These are phyloP conservation scores for Xylaria curta DNA, from an alignment of 495 filamentous ascomycete species.

Conservation along the genomic window DNA sequence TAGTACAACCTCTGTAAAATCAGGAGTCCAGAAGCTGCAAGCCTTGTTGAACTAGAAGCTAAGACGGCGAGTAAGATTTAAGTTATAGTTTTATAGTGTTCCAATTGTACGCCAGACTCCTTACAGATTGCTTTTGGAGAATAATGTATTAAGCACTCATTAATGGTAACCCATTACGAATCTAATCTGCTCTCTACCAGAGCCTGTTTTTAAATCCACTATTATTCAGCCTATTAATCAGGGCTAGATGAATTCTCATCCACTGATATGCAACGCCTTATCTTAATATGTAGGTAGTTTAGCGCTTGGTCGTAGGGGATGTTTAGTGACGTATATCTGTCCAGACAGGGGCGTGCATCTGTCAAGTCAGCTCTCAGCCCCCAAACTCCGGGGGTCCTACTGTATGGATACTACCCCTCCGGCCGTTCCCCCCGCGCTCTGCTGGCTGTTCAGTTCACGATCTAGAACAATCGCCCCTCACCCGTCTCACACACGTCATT, in stretches of 20 bases:
- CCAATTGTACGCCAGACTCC: no score
- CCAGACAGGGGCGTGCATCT: neutral
- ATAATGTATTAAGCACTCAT: no score
- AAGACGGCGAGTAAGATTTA: neutral
- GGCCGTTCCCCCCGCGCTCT: neutral
- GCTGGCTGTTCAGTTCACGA: constrained; percentile 6
- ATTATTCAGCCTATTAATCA: neutral
- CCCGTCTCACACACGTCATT: constrained; percentile 25
- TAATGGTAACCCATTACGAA: no score
- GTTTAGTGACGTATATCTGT: constrained; percentile 12
- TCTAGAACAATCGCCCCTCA: constrained; percentile 29
- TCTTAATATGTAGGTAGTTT: neutral
- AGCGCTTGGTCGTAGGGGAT: neutral
- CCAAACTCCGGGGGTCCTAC: neutral
- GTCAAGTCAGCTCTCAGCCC: neutral
- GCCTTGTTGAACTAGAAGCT: neutral
- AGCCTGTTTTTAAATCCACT: neutral
- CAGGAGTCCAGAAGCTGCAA: neutral
- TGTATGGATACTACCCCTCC: neutral
- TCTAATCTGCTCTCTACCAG: no score
- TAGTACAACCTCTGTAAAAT: neutral
- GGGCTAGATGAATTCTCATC: neutral
- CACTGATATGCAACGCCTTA: constrained; percentile 10
- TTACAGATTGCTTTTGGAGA: neutral
- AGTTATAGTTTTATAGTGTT: no score